These are phyloP conservation scores for bread wheat (Triticum aestivum) DNA, from an alignment of 176 grass and related monocot genomes.

Conservation along the genomic window IWGSC_CS_RefSeq_v2.1 NC_057797.1:706550854-706551353, in stretches of 20 bases:
- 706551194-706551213: too few species aligned
- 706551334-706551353: too few species aligned
- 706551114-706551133: background rate
- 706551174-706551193: too few species aligned
- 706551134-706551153: too few species aligned
- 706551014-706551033: conserved; percentile 25
- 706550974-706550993: background rate
- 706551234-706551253: too few species aligned
- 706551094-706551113: conserved; percentile 14
- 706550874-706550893: background rate
- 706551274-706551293: too few species aligned
- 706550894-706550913: conserved; percentile 17
- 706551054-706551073: background rate
- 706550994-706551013: conserved; percentile 1
- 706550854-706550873: conserved; percentile 22
- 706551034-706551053: conserved; percentile 28
- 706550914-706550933: conserved; percentile 26
- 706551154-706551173: too few species aligned
- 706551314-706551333: too few species aligned
- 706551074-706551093: background rate
- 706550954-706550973: conserved; percentile 50
- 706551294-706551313: too few species aligned
- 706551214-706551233: too few species aligned
- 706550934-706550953: background rate
- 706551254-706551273: too few species aligned